phyloP scores from a whole-genome alignment of 768 basidiomycete genomes.

The Mycena sanguinolenta region DNA sequence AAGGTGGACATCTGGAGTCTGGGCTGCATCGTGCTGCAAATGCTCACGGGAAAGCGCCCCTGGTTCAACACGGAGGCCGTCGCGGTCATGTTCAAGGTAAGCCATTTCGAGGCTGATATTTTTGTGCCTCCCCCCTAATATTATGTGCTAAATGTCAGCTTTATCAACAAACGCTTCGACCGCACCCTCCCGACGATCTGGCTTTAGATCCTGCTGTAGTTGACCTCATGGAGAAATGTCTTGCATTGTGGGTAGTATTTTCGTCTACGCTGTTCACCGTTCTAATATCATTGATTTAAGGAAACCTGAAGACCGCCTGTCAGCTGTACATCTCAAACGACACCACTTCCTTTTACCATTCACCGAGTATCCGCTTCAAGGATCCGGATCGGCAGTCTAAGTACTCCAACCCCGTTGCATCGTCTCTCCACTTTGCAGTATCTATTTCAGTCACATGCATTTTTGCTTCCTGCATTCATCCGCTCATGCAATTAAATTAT shows the following conservation, averaged over 20 bases:
- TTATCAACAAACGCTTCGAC: constrained; percentile 31
- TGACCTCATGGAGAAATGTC: constrained; percentile 33
- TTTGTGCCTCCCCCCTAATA: constrained; percentile 6
- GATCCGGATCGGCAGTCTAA: constrained; percentile 4
- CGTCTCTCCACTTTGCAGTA: neutral
- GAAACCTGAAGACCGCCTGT: constrained; percentile 25
- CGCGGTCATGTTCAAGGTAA: constrained; percentile 80
- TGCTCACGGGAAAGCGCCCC: constrained; percentile 83
- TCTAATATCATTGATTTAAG: constrained; percentile 20
- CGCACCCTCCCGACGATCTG: constrained; percentile 21
- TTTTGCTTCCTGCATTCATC: neutral
- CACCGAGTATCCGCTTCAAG: constrained; percentile 3
- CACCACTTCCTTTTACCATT: constrained; percentile 17
- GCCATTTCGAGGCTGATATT: constrained; percentile 34
- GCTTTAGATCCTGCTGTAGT: constrained; percentile 6
- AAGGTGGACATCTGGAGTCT: constrained; percentile 89
- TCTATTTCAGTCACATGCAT: neutral
- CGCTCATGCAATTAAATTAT: constrained; percentile 5
- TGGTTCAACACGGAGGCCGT: constrained; percentile 79
- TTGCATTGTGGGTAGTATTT: constrained; percentile 34
- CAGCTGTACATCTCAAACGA: constrained; percentile 24
- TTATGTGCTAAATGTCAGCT: constrained; percentile 25
- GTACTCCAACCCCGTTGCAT: too few species aligned
- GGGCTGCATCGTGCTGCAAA: constrained; percentile 84
- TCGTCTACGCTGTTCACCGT: neutral